Evolutionary conservation across 306 rosid genomes (phyloP).

Genomic region (Pyrus bretschneideri): DNA sequence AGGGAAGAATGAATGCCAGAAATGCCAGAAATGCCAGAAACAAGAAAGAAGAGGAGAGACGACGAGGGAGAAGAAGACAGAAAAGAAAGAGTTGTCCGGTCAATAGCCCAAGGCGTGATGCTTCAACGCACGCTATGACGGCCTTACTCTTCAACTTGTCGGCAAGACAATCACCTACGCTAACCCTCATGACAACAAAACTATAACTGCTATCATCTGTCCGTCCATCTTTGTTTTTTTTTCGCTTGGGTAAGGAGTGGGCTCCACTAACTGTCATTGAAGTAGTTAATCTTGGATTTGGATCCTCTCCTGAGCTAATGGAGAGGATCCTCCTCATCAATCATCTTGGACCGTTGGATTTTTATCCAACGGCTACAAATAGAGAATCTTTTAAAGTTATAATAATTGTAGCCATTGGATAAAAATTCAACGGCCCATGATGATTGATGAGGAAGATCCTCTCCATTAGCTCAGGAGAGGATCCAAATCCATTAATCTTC

Average conservation of each 20-base stretch:
- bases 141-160: constrained; percentile 6
- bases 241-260: neutral
- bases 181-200: neutral
- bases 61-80: neutral
- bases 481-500: neutral
- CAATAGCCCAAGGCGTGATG: constrained; percentile 6
- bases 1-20: neutral
- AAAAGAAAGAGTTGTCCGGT: constrained; percentile 5
- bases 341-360: too few species aligned
- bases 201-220: neutral
- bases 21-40: neutral
- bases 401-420: too few species aligned
- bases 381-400: too few species aligned
- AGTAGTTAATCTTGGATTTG: neutral
- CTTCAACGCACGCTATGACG: neutral
- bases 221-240: neutral
- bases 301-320: too few species aligned
- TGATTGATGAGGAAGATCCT: too few species aligned
- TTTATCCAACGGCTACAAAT: too few species aligned
- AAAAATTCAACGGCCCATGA: too few species aligned
- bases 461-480: too few species aligned
- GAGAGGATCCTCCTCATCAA: too few species aligned
- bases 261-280: neutral
- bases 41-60: neutral
- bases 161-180: neutral